Evolutionary conservation across 169 alveolate species (phyloP), one percentile per base, ranked within the genome.

Genomic region (Blepharisma undulans): DNA sequence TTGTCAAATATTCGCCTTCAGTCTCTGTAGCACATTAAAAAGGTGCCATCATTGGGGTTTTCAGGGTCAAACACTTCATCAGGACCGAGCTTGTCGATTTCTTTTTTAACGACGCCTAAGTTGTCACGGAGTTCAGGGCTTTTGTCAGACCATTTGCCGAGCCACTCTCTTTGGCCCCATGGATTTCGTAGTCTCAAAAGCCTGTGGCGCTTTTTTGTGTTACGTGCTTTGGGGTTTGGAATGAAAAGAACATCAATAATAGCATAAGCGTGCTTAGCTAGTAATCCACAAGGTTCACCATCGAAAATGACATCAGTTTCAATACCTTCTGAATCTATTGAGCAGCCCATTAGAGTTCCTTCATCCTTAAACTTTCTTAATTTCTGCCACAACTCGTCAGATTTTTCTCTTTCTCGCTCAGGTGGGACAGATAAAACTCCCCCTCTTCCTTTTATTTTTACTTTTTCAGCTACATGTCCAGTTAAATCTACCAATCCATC

Each of bases 111-210:
- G 48, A 61, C 33, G 82, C 80, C 94, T 71, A 88, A 72, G 89
- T 93, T 89, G 61, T 88, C 72, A 27, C 78, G 66, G 14, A 95
- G 80, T 88, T 95, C 94, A 72, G 92, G 95, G 84, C 95, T 89
- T 61, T 90, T 87, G 91, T 95, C 98, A 90, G 97, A 90, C 98
- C 98, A 97, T 89, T 95, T 95, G 34, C 98, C 97, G 77, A 92
- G 91, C 98, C 98, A 97, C 88, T 97, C 98, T 74, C 94, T 92
- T 72, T 93, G 90, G 48, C 98, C 98, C 98, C 98, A 97, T 21
- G 98, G 98, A 92, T 97, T 97, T 90, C 98, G 94, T n/a, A 97
- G 90, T 81, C 97, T 93, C 72, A 97, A 87, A 33, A 97, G 85
- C 93, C 98, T 93, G 84, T 92, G 95, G 32, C 93, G 84, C 36